Percentiles rank a stretch among this genome's conserved stretches.
phyloP scores from a whole-genome alignment of 768 basidiomycete genomes.

The Mycena floridula region DNA sequence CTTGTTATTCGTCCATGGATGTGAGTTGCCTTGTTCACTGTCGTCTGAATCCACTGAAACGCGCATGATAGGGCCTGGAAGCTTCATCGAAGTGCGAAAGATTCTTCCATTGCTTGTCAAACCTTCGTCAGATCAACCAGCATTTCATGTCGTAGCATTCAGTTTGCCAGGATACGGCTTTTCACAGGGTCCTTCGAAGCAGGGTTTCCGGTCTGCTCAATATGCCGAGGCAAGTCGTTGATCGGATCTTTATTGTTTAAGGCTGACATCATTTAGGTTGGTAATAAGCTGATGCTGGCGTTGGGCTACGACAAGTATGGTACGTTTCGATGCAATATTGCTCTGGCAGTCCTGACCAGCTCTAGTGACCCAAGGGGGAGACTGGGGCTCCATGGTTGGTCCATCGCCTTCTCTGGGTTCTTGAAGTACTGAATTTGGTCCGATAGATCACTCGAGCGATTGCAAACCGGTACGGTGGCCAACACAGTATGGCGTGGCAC shows the following conservation, averaged over 20 bases:
- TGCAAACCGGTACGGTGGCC: conserved; percentile 17
- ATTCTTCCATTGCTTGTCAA: conserved; percentile 33
- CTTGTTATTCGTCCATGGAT: conserved; percentile 10
- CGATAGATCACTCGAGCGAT: conserved; percentile 20
- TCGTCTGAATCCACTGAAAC: too few species aligned
- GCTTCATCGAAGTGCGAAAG: conserved; percentile 35
- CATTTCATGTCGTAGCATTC: conserved; percentile 42
- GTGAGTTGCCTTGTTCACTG: too few species aligned
- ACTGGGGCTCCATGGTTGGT: too few species aligned
- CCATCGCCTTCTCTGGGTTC: too few species aligned
- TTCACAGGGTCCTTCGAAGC: conserved; percentile 34
- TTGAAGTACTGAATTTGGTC: neutral
- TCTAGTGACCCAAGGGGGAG: too few species aligned
- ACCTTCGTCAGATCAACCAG: conserved; percentile 26
- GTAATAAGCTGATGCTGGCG: conserved; percentile 27
- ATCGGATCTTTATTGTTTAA: too few species aligned
- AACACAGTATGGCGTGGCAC: conserved; percentile 26
- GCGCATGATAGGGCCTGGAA: conserved; percentile 35
- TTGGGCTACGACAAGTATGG: conserved; percentile 30
- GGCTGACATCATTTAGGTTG: conserved; percentile 6
- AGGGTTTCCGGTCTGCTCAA: conserved; percentile 29
- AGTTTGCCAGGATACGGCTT: conserved; percentile 43
- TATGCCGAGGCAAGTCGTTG: conserved; percentile 32
- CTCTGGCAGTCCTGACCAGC: too few species aligned
- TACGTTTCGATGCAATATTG: too few species aligned